Base-by-base conservation (phyloP, 129 eudicot species). In the Flaveria trinervia region DNA sequence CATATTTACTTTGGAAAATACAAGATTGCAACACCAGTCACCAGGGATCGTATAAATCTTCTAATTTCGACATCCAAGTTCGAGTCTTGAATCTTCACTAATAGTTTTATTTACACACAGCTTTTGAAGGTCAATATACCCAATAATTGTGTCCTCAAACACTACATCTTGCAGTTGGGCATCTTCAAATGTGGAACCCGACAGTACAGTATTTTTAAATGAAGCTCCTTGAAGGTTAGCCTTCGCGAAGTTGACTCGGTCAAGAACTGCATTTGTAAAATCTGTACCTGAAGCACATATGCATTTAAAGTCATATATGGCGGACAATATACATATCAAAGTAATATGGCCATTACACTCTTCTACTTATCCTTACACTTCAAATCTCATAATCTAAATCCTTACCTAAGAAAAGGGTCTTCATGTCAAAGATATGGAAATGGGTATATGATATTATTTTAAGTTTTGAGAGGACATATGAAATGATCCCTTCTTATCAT, bases 71-170 rank as follows among this genome's bases (percentile, higher is more conserved):
- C 98, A 90, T 48, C 96, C 98, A 76, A 92, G 70, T 15, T 80
- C 85, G 36, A 70, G 68, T 88, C 96, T 90, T 46, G 86, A 86
- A 13, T 93, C 95, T 2, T 79, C 90, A 57, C 48, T 83, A 20
- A 92, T 90, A 5, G 95, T 81, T 73, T 65, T 80, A 71, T 88
- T 90, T 45, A 82, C 79, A 77, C 95, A 93, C 7, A 93, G 73
- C 82, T 88, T 93, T 77, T 88, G 90, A 77, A 90, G 89, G 77
- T 90, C 96, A 48, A 90, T 84, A 84, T 92, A 90, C 57, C 98
- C 98, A 8, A 92, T 88, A 41, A 92, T 92, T 64, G 98, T 92
- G 88, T 94, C 97, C 83, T 94, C 98, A 76, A 94, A 94, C 48
- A 85, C 87, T 15, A 75, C 98, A 59, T 86, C 96, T 81, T 91